Evolutionary conservation across 345 rosid species (phyloP).

Genomic region (Brassica incana): DNA sequence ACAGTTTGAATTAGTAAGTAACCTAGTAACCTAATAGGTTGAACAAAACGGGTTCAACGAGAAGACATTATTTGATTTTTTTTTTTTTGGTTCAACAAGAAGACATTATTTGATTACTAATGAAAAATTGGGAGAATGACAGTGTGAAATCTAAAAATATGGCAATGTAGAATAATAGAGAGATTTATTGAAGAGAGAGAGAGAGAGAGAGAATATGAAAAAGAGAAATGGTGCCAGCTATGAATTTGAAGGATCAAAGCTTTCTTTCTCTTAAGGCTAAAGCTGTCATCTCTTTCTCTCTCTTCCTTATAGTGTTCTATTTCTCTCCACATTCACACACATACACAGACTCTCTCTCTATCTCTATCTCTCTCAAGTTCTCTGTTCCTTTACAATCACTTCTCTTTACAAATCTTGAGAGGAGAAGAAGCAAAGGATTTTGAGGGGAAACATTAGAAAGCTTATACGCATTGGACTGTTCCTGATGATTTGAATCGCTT

Average conservation of each 20-base stretch:
- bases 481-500: not conserved
- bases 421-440: constrained; percentile 33
- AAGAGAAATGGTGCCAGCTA: constrained; percentile 72
- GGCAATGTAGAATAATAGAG: constrained; percentile 13
- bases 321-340: constrained; percentile 31
- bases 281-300: constrained; percentile 57
- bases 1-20: not conserved
- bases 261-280: constrained; percentile 68
- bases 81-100: not conserved
- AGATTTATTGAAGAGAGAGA: constrained; percentile 29
- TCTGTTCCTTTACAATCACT: constrained; percentile 22
- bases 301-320: constrained; percentile 35
- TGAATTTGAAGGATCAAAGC: constrained; percentile 80
- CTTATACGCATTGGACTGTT: not conserved
- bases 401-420: constrained; percentile 28
- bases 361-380: constrained; percentile 11
- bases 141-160: constrained; percentile 21
- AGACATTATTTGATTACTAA: not conserved
- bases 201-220: constrained; percentile 45
- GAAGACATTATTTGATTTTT: not conserved
- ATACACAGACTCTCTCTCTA: constrained; percentile 2
- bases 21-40: not conserved
- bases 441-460: not conserved
- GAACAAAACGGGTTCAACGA: not conserved
- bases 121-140: not conserved